These are phyloP conservation scores for Monilinia fructicola DNA, from an alignment of 2,329 filamentous ascomycete species.

Conservation along the genomic window DNA sequence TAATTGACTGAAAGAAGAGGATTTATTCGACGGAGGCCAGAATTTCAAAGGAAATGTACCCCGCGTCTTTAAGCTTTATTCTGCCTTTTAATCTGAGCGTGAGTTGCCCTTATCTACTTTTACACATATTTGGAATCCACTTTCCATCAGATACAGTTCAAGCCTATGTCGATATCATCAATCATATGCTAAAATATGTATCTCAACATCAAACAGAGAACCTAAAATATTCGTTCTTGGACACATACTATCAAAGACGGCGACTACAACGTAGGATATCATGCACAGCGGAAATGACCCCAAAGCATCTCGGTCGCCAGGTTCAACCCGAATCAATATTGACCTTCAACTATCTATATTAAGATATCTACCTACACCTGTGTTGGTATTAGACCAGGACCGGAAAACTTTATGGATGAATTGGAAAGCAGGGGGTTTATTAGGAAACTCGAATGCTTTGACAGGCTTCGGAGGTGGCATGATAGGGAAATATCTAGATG, in stretches of 20 bases:
- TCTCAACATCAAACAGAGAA: not conserved
- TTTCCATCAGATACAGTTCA: too few relatives aligned
- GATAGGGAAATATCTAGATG: constrained; percentile 20
- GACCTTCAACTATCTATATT: constrained; percentile 32
- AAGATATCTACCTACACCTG: constrained; percentile 29
- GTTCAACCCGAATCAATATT: constrained; percentile 1
- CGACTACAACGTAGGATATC: not conserved
- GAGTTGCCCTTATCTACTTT: not conserved
- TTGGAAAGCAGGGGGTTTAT: constrained; percentile 24
- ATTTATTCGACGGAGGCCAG: not conserved
- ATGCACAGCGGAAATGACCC: not conserved
- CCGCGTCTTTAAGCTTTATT: not conserved
- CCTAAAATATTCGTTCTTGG: not conserved
- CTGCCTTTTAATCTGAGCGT: not conserved
- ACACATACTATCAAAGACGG: not conserved
- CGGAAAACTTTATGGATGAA: constrained; percentile 29
- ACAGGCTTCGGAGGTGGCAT: constrained; percentile 15
- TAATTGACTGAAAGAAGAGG: not conserved
- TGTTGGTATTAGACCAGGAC: constrained; percentile 30
- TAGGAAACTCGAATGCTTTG: constrained; percentile 24
- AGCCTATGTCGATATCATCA: not conserved
- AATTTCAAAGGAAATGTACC: not conserved
- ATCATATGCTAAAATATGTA: constrained; percentile 8
- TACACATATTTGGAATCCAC: not conserved
- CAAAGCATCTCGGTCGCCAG: not conserved